Percentiles rank a stretch among this genome's conserved stretches.
Evolutionary conservation across 176 grass and related monocot genomes (phyloP).

Genomic region (Oryza nivara): DNA sequence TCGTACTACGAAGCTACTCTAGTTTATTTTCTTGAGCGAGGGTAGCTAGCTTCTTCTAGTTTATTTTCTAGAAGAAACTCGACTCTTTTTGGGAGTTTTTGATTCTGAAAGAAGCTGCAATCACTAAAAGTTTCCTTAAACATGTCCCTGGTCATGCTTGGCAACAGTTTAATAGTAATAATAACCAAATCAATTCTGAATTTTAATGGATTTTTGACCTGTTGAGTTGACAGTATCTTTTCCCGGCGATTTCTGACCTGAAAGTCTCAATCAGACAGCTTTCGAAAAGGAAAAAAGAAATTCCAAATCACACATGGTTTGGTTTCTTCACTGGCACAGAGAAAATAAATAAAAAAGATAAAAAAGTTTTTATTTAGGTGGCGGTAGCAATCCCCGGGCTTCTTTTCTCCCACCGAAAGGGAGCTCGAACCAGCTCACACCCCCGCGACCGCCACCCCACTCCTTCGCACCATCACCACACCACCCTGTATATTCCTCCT

Average conservation of each 20-base stretch:
- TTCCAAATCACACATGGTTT: not conserved
- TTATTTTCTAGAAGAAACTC: too few relatives aligned
- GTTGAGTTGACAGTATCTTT: not conserved
- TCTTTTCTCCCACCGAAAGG: not conserved
- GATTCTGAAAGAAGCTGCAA: too few relatives aligned
- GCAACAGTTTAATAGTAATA: too few relatives aligned
- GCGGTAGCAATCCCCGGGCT: not conserved
- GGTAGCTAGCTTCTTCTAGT: too few relatives aligned
- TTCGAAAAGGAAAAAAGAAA: not conserved
- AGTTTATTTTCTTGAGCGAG: too few relatives aligned
- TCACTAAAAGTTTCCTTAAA: too few relatives aligned
- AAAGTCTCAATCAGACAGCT: not conserved
- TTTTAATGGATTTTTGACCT: not conserved
- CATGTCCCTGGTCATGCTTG: not conserved
- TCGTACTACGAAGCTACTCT: too few relatives aligned
- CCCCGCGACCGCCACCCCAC: constrained; percentile 1
- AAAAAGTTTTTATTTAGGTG: not conserved
- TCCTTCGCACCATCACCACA: not conserved
- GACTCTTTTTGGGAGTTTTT: too few relatives aligned
- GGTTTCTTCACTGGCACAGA: not conserved
- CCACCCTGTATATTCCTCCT: not conserved
- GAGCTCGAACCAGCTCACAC: constrained; percentile 1
- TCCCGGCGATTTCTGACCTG: not conserved
- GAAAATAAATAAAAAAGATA: not conserved
- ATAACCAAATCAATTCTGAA: not conserved